Percentiles rank a stretch among this genome's conserved stretches.
phyloP scores from a whole-genome alignment of 75 land plant genomes.

The Picea glauca region DNA sequence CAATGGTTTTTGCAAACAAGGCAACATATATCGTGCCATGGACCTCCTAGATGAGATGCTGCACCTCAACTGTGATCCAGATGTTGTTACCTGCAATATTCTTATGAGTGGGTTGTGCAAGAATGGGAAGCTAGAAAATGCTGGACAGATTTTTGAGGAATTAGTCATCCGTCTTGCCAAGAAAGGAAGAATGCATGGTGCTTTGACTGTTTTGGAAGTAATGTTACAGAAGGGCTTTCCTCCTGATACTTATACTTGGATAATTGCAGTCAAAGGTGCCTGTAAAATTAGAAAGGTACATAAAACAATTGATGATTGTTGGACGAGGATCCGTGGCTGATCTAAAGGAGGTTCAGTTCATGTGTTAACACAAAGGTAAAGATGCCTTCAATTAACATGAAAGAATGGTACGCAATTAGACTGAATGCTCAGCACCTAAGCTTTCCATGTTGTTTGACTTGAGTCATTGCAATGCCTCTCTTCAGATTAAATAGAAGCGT shows the following conservation, averaged over 20 bases:
- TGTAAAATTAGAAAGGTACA: slow-evolving; percentile 38
- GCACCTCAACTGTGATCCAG: slow-evolving; percentile 49
- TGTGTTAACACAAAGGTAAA: not conserved
- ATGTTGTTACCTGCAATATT: slow-evolving; percentile 42
- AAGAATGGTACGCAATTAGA: not conserved
- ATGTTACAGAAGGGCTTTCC: slow-evolving; percentile 37
- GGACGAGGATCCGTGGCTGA: not conserved
- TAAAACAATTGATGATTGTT: slow-evolving; percentile 20
- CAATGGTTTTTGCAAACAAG: slow-evolving; percentile 28
- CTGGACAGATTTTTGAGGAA: slow-evolving; percentile 50
- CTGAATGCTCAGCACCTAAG: not conserved
- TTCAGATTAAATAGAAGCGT: not conserved
- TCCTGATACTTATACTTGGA: slow-evolving; percentile 45
- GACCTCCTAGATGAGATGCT: slow-evolving; percentile 42
- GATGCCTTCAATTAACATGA: not conserved
- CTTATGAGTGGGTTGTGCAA: slow-evolving; percentile 34
- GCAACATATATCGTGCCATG: slow-evolving; percentile 35
- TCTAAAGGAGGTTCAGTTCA: slow-evolving; percentile 8
- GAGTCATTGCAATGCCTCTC: not conserved
- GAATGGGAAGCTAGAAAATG: slow-evolving; percentile 27
- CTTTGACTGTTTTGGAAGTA: slow-evolving; percentile 34
- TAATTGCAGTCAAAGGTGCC: slow-evolving; percentile 25
- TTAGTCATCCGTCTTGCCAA: slow-evolving; percentile 36
- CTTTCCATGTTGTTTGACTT: not conserved
- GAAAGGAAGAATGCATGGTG: slow-evolving; percentile 28